Percentiles rank a stretch among this genome's conserved stretches.
phyloP scores from a whole-genome alignment of 331 rosid genomes.

The Quercus tomentella region DNA sequence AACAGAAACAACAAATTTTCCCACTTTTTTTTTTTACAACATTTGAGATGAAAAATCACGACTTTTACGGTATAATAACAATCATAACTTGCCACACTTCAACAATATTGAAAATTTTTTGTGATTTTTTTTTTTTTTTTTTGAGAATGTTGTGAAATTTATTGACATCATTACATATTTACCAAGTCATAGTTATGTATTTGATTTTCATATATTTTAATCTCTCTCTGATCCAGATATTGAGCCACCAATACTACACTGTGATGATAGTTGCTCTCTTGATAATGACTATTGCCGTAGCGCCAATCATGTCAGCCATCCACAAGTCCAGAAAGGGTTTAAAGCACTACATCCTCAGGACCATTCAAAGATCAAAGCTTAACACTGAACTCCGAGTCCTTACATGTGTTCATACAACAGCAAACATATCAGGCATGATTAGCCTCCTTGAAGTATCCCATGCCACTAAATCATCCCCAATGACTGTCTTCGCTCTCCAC shows the following conservation, averaged over 20 bases:
- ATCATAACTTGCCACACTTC: no score
- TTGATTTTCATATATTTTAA: background rate
- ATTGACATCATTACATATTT: no score
- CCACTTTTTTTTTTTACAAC: no score
- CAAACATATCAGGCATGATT: constrained; percentile 12
- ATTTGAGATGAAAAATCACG: no score
- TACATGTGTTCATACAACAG: constrained; percentile 11
- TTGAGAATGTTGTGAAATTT: no score
- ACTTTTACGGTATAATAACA: no score
- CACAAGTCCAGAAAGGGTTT: constrained; percentile 30
- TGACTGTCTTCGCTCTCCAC: constrained; percentile 2
- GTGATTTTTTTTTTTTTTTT: no score
- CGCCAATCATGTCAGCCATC: constrained; percentile 28
- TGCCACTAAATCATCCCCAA: background rate
- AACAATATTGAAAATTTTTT: no score
- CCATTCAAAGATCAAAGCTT: constrained; percentile 16
- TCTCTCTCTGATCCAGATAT: constrained; percentile 23
- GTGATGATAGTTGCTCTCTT: constrained; percentile 22
- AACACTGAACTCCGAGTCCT: constrained; percentile 27
- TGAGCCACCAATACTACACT: constrained; percentile 32
- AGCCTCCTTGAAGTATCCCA: constrained; percentile 12
- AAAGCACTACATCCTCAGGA: constrained; percentile 18
- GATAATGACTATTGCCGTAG: constrained; percentile 30
- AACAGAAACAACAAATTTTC: no score
- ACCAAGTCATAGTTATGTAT: background rate